Evolutionary conservation across 495 filamentous ascomycete species (phyloP), one percentile per base, ranked within the genome.

Genomic region (Cercophora sp.): DNA sequence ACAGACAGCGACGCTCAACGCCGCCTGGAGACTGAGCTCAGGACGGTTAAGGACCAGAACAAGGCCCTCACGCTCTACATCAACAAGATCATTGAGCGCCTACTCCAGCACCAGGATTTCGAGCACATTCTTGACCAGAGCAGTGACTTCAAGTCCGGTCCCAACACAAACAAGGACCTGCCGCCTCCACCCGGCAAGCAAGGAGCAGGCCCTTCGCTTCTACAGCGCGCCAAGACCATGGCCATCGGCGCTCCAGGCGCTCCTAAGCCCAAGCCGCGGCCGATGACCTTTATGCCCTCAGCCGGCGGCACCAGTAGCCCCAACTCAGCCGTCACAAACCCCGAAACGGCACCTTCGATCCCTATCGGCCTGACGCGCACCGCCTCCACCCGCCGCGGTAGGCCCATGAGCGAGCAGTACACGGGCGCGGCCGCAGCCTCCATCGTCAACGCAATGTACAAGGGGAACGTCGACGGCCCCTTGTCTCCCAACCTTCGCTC

Each of bases 51-150:
- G 69, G 91, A 96, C 56, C 86, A 96, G 69, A 97, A 97, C 75
- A 98, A 96, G 68, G 93, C 93, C 36, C 72, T 97, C 55, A 95
- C 91, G 2, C 78, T 96, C 26, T 98, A 98, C 69, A 96, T 98
- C 69, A 96, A 96, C 78, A 92, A 89, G 63, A 96, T 98, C 65
- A 96, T 98, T 61, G 91, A 90, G 67, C 86, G 93, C 18, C 80
- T 98, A 15, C 77, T 98, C 32, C 86, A 93, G 61, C 88, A 96
- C 71, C 87, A 96, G 61, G 91, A 91, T 41, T 96, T 96, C 47
- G 93, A 98, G 66, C 80, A 85, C 53, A 91, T 98, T 41, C 78
- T 97, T 36, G 89, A 94, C 67, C 88, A 90, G 60, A 79, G 80
- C 8, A 78, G 74, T 25, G 80, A 85, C 52, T 70, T 74, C 56